phyloP scores from a whole-genome alignment of 306 rosid species.

The Castanospermum australe region DNA sequence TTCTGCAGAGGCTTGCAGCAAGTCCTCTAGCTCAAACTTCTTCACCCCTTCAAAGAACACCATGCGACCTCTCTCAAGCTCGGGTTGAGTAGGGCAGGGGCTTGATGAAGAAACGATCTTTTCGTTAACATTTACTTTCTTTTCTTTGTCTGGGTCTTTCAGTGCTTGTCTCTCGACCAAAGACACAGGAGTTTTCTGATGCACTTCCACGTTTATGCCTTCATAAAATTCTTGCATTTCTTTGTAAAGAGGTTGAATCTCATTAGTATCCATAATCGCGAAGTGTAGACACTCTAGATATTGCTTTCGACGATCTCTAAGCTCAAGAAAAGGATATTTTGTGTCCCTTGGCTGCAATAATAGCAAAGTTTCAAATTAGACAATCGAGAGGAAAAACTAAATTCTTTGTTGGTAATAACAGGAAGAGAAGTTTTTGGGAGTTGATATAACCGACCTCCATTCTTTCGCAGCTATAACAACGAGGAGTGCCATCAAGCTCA shows the following conservation, averaged over 20 bases:
- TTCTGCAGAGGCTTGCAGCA: constrained; percentile 85
- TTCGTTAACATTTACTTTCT: constrained; percentile 43
- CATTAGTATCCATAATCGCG: constrained; percentile 68
- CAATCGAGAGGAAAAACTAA: neutral
- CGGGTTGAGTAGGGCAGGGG: constrained; percentile 43
- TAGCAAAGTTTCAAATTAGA: constrained; percentile 19
- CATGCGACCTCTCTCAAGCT: constrained; percentile 58
- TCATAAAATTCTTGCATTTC: constrained; percentile 77
- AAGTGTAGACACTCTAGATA: constrained; percentile 82
- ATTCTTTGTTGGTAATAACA: neutral
- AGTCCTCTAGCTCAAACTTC: constrained; percentile 78
- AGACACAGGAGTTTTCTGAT: constrained; percentile 78
- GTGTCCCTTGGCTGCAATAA: constrained; percentile 60
- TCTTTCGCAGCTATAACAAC: constrained; percentile 84
- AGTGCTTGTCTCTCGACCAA: constrained; percentile 80
- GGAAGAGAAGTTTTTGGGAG: neutral
- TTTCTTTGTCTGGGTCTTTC: constrained; percentile 75
- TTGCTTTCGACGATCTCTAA: constrained; percentile 72
- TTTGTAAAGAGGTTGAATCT: constrained; percentile 76
- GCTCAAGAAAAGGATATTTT: constrained; percentile 61
- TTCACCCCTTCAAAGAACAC: constrained; percentile 80
- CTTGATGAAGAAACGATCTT: constrained; percentile 64
- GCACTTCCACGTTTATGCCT: constrained; percentile 71
- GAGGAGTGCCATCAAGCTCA: constrained; percentile 68
- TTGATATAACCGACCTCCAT: constrained; percentile 56